Evolutionary conservation across 1,284 basidiomycete species (phyloP).

Genomic region (Trametes polyzona): DNA sequence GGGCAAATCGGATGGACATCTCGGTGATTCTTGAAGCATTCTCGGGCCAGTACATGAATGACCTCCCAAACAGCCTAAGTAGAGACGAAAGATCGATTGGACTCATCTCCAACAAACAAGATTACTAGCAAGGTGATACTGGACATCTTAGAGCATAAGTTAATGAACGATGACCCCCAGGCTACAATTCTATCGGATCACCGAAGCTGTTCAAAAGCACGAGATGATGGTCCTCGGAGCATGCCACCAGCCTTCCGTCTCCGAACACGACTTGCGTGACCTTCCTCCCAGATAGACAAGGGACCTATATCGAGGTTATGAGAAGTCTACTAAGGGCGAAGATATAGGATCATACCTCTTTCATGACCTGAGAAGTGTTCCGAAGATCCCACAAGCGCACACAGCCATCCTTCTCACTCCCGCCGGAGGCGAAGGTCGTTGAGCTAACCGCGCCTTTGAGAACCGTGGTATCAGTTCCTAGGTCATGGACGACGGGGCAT

Average conservation of each 20-base stretch:
- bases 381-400: conserved; percentile 56
- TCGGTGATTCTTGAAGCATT: too few species aligned
- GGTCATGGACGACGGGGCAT: background rate
- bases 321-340: background rate
- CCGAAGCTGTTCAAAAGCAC: conserved; percentile 17
- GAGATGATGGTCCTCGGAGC: conserved; percentile 40
- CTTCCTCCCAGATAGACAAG: conserved; percentile 41
- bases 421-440: conserved; percentile 47
- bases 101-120: too few species aligned
- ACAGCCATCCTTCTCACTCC: conserved; percentile 41
- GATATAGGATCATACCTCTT: conserved; percentile 32
- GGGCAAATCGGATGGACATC: too few species aligned
- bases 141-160: conserved; percentile 3
- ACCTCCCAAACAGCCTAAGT: too few species aligned
- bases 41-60: too few species aligned
- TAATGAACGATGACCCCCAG: background rate
- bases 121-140: background rate
- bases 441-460: conserved; percentile 35
- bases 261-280: conserved; percentile 42
- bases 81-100: too few species aligned
- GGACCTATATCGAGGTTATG: conserved; percentile 30
- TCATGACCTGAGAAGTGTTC: conserved; percentile 34
- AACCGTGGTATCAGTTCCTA: background rate
- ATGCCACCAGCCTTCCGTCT: conserved; percentile 38
- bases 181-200: background rate